A percentile compares a stretch with the other conserved stretches of the same genome.
Evolutionary conservation across 495 filamentous ascomycete species (phyloP).

Genomic region (Copromyces sp.): DNA sequence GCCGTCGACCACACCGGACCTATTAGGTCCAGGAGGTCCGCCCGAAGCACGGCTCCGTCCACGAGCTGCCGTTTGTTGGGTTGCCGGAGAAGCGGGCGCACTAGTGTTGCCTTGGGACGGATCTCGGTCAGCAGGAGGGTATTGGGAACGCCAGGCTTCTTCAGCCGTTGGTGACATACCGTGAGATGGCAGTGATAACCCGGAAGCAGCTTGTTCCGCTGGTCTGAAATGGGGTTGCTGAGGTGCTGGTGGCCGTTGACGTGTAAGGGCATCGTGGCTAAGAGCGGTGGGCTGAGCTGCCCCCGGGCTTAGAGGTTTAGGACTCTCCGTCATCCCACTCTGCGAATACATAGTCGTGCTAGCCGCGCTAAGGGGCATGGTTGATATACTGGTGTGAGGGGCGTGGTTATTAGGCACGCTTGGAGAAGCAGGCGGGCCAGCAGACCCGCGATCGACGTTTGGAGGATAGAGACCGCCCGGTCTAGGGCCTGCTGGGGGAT

Average conservation of each 20-base stretch:
- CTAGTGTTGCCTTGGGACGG: conserved; percentile 33
- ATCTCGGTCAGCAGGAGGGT: conserved; percentile 39
- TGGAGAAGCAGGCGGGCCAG: conserved; percentile 44
- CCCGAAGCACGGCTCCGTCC: conserved; percentile 14
- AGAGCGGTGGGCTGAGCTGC: conserved; percentile 50
- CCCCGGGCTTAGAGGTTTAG: conserved; percentile 74
- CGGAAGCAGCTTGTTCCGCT: conserved; percentile 17
- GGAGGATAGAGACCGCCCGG: conserved; percentile 53
- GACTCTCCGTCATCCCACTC: conserved; percentile 70
- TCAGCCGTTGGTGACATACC: conserved; percentile 23
- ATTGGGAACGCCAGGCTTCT: conserved; percentile 28
- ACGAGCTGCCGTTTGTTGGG: conserved; percentile 17
- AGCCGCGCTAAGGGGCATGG: conserved; percentile 36
- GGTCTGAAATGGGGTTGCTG: conserved; percentile 49
- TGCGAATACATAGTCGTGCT: conserved; percentile 57
- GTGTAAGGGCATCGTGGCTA: conserved; percentile 45
- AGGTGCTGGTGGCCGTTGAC: conserved; percentile 60
- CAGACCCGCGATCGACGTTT: conserved; percentile 37
- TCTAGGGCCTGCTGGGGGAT: conserved; percentile 56
- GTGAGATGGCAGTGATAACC: conserved; percentile 30
- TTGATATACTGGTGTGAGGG: conserved; percentile 38
- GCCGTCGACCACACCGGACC: conserved; percentile 22
- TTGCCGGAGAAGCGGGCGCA: conserved; percentile 9
- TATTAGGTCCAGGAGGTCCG: conserved; percentile 16
- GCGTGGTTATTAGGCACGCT: conserved; percentile 33